These are phyloP conservation scores for Solanum chacoense DNA, from an alignment of 305 asterid genomes.

Conservation along the genomic window DNA sequence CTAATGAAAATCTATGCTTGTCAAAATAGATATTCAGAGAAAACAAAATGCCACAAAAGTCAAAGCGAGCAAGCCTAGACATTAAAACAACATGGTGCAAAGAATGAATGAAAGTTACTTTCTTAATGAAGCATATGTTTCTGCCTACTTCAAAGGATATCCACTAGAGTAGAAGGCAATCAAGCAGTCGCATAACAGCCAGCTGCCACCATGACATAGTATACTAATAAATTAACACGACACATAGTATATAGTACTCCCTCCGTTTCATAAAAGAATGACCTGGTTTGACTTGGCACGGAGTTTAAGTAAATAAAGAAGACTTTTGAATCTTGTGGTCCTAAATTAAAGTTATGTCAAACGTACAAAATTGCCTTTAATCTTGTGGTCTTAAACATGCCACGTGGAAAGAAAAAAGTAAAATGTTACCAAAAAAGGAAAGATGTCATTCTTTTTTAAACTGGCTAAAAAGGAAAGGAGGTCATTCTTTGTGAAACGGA, in stretches of 20 bases:
- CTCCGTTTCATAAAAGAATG: too few species aligned
- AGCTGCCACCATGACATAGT: slow-evolving; percentile 34
- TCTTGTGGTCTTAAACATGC: too few species aligned
- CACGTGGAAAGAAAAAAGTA: too few species aligned
- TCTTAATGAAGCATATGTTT: slow-evolving; percentile 80
- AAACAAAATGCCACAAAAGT: neutral
- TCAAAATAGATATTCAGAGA: neutral
- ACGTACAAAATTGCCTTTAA: too few species aligned
- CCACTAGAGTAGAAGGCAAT: slow-evolving; percentile 84
- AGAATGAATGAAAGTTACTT: slow-evolving; percentile 34
- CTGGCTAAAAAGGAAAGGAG: too few species aligned
- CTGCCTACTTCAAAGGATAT: slow-evolving; percentile 82
- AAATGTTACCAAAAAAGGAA: too few species aligned
- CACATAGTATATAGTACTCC: neutral
- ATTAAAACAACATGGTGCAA: neutral
- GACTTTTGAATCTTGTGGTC: too few species aligned
- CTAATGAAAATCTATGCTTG: neutral
- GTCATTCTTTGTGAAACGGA: too few species aligned
- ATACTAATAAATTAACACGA: neutral
- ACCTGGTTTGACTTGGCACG: too few species aligned
- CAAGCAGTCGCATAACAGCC: slow-evolving; percentile 93
- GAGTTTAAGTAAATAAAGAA: too few species aligned
- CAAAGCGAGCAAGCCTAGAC: neutral
- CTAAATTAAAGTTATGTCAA: too few species aligned
- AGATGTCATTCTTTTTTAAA: too few species aligned